phyloP scores from a whole-genome alignment of 768 basidiomycete genomes.

The Tricholoma hemisulphureum region DNA sequence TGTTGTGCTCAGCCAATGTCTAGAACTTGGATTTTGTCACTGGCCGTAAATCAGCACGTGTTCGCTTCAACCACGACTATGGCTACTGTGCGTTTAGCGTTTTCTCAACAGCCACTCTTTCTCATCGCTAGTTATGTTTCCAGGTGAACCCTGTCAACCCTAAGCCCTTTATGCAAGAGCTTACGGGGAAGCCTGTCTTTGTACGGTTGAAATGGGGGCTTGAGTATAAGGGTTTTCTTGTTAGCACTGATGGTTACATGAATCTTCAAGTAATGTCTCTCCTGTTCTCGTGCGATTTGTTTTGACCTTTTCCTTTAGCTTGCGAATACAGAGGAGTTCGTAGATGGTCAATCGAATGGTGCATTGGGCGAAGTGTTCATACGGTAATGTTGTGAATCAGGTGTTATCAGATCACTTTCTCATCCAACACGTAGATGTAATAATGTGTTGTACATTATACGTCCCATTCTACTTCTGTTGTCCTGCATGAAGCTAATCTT shows the following conservation, averaged over 20 bases:
- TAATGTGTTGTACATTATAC: constrained; percentile 95
- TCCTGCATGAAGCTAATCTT: constrained; percentile 16
- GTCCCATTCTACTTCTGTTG: constrained; percentile 35
- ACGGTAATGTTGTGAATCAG: constrained; percentile 54
- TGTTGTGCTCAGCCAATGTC: too few species aligned
- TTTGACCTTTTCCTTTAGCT: constrained; percentile 50
- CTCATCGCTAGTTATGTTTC: constrained; percentile 5
- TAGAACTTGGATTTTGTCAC: too few species aligned
- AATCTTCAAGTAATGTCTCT: constrained; percentile 80
- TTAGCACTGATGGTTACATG: constrained; percentile 99
- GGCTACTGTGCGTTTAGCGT: constrained; percentile 53
- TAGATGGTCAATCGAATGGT: constrained; percentile 93
- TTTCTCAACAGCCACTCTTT: constrained; percentile 1
- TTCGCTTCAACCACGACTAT: constrained; percentile 50
- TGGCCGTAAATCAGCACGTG: constrained; percentile 39
- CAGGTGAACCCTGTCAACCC: constrained; percentile 95
- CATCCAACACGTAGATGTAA: constrained; percentile 63
- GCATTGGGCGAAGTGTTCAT: constrained; percentile 99
- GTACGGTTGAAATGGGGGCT: constrained; percentile 98
- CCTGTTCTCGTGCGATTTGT: background rate
- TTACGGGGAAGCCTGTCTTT: constrained; percentile 94
- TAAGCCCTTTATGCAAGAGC: constrained; percentile 97
- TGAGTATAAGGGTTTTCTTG: constrained; percentile 98
- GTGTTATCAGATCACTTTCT: constrained; percentile 7
- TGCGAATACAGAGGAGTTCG: constrained; percentile 98